phyloP scores from a whole-genome alignment of 2,329 filamentous ascomycete genomes.

The Colletotrichum tropicale region DNA sequence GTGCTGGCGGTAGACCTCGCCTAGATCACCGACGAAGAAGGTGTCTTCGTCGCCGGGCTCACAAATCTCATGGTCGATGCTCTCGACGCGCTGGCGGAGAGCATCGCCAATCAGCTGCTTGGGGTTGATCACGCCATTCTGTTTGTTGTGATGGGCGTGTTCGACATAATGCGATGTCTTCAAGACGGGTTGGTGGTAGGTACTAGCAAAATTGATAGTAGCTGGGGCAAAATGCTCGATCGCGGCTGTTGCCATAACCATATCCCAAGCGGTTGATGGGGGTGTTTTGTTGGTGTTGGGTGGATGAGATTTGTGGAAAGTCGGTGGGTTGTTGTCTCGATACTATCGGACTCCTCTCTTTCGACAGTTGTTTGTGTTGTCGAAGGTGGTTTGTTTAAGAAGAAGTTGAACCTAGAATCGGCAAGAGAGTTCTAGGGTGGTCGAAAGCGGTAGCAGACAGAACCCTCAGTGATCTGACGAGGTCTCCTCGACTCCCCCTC shows the following conservation, averaged over 20 bases:
- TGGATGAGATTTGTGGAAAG: slow-evolving; percentile 6
- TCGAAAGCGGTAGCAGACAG: slow-evolving; percentile 92
- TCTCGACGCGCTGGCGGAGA: slow-evolving; percentile 82
- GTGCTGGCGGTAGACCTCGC: slow-evolving; percentile 98
- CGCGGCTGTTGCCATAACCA: slow-evolving; percentile 69
- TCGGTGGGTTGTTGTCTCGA: slow-evolving; percentile 21
- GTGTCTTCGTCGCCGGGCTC: slow-evolving; percentile 94
- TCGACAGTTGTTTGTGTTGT: slow-evolving; percentile 17
- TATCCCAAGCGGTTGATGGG: slow-evolving; percentile 49
- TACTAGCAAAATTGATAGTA: slow-evolving; percentile 49
- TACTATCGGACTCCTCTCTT: background rate
- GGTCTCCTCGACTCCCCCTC: slow-evolving; percentile 99
- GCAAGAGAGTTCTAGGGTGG: slow-evolving; percentile 79
- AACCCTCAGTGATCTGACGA: slow-evolving; percentile 89
- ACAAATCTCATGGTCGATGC: slow-evolving; percentile 86
- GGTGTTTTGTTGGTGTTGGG: slow-evolving; percentile 15
- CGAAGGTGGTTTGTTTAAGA: background rate
- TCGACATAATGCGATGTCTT: slow-evolving; percentile 48
- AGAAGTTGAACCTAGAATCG: slow-evolving; percentile 23
- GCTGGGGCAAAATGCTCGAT: slow-evolving; percentile 57
- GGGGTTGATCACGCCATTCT: slow-evolving; percentile 49
- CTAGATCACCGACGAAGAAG: slow-evolving; percentile 97
- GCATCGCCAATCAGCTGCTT: slow-evolving; percentile 88
- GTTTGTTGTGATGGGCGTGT: slow-evolving; percentile 41
- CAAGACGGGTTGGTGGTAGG: slow-evolving; percentile 47